A percentile compares a stretch with the other conserved stretches of the same genome.
Conservation (phyloP, 352 stramenopile genomes). For the Plasmopara muralis region DNA sequence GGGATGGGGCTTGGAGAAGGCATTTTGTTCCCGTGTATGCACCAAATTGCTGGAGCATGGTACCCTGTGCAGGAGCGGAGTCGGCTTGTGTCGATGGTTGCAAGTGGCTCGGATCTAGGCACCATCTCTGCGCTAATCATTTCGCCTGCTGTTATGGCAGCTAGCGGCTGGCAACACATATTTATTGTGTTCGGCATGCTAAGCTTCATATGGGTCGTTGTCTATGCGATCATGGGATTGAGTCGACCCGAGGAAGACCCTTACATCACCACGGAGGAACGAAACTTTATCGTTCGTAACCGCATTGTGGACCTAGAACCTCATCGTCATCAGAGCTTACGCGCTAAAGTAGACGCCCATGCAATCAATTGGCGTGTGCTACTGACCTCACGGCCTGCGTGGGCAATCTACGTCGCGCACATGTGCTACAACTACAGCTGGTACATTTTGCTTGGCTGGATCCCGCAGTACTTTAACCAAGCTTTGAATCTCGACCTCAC, state of each 20-base stretch:
- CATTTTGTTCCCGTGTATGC: slow-evolving; percentile 85
- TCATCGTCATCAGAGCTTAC: slow-evolving; percentile 33
- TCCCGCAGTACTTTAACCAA: slow-evolving; percentile 83
- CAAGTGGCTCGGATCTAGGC: slow-evolving; percentile 72
- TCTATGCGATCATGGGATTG: slow-evolving; percentile 50
- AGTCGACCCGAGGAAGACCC: slow-evolving; percentile 63
- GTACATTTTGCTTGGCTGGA: slow-evolving; percentile 85
- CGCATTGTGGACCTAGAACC: slow-evolving; percentile 42
- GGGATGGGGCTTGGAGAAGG: slow-evolving; percentile 83
- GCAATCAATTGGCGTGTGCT: slow-evolving; percentile 62
- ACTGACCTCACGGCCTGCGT: slow-evolving; percentile 57
- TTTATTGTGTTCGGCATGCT: slow-evolving; percentile 71
- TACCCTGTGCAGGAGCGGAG: slow-evolving; percentile 79
- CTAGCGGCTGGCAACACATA: slow-evolving; percentile 61
- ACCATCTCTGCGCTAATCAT: slow-evolving; percentile 76
- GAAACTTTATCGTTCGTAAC: slow-evolving; percentile 58
- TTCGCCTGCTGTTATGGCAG: slow-evolving; percentile 60
- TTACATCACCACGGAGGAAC: slow-evolving; percentile 49
- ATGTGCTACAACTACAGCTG: slow-evolving; percentile 87
- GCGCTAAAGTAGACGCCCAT: slow-evolving; percentile 36
- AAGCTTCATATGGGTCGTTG: slow-evolving; percentile 69
- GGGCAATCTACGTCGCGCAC: slow-evolving; percentile 81
- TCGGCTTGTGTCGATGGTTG: slow-evolving; percentile 69
- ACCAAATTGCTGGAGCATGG: slow-evolving; percentile 78
- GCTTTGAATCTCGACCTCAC: slow-evolving; percentile 68